Conservation (phyloP, 768 basidiomycete species). For the Trametes coccinea region DNA sequence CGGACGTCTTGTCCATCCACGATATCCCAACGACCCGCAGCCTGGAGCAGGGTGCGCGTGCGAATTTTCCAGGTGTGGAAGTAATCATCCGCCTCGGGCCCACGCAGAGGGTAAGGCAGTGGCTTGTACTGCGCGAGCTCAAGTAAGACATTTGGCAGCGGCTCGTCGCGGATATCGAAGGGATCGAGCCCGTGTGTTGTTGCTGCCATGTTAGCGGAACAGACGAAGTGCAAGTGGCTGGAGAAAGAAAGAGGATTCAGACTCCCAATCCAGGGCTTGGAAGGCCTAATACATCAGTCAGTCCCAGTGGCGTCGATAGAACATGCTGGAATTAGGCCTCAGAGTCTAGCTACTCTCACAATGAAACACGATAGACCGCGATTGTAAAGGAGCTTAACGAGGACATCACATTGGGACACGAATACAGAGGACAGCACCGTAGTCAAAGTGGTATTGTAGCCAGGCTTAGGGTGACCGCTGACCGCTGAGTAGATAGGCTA, state of each 20-base stretch:
- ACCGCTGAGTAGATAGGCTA: constrained; percentile 21
- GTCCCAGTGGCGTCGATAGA: no score
- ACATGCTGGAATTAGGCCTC: no score
- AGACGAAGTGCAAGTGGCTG: no score
- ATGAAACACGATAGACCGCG: background rate
- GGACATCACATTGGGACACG: constrained; percentile 10
- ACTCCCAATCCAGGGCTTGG: no score
- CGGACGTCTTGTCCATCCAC: background rate
- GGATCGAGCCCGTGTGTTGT: background rate
- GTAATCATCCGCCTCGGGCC: background rate
- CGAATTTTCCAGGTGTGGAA: background rate
- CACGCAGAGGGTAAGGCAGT: background rate
- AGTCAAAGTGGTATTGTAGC: constrained; percentile 24
- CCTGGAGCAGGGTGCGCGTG: background rate
- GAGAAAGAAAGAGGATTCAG: no score
- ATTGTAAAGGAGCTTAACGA: background rate
- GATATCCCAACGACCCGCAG: background rate
- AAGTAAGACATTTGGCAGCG: background rate
- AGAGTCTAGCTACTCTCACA: no score
- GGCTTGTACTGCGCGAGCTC: background rate
- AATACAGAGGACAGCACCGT: constrained; percentile 17
- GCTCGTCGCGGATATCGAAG: background rate
- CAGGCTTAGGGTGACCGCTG: constrained; percentile 16
- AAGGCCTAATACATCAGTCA: no score
- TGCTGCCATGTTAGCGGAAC: background rate